phyloP scores from a whole-genome alignment of 2,329 filamentous ascomycete species.

The Dothistroma septosporum region DNA sequence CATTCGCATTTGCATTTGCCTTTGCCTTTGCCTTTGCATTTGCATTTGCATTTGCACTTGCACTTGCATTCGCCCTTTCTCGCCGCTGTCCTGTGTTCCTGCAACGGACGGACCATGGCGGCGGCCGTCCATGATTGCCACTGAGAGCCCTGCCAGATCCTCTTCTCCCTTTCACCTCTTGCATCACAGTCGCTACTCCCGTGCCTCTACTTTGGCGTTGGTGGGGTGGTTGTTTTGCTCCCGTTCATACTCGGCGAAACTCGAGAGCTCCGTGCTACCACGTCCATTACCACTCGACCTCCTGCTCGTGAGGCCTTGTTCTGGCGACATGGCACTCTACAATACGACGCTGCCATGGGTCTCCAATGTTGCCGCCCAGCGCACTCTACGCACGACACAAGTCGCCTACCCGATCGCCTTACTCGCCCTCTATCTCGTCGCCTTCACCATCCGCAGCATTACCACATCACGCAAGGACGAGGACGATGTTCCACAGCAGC shows the following conservation, averaged over 20 bases:
- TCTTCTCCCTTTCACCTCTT: not conserved
- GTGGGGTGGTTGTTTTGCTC: conserved; percentile 1
- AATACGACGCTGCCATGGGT: conserved; percentile 28
- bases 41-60: too few relatives aligned
- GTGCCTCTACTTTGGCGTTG: not conserved
- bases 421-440: conserved; percentile 59
- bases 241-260: not conserved
- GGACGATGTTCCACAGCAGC: conserved; percentile 37
- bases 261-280: not conserved
- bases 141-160: not conserved
- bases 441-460: conserved; percentile 60
- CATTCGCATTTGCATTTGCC: not conserved
- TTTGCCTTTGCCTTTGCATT: not conserved
- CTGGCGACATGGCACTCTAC: conserved; percentile 12
- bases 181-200: conserved; percentile 12
- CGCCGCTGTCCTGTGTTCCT: not conserved
- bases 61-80: not conserved
- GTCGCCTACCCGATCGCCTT: conserved; percentile 61
- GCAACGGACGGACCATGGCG: not conserved
- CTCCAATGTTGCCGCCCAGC: conserved; percentile 40
- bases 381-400: conserved; percentile 48
- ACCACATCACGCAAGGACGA: conserved; percentile 47
- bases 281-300: not conserved
- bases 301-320: not conserved
- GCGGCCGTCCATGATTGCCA: not conserved